A percentile compares a stretch with the other conserved stretches of the same genome.
phyloP scores from a whole-genome alignment of 306 rosid species.

The Comarum palustre region DNA sequence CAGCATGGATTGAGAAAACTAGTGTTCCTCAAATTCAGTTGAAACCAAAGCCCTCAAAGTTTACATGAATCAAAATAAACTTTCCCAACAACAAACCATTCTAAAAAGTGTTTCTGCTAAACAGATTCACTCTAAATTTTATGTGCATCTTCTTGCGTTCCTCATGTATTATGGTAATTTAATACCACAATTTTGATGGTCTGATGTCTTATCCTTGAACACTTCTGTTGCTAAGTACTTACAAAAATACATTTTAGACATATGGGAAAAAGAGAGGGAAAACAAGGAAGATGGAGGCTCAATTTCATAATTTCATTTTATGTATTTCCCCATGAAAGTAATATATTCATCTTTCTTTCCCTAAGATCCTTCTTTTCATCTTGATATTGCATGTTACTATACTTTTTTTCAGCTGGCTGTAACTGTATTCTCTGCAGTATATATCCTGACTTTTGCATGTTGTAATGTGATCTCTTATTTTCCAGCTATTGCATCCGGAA shows the following conservation, averaged over 20 bases:
- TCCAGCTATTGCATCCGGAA: slow-evolving; percentile 64
- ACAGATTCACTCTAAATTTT: background rate
- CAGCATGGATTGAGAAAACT: background rate
- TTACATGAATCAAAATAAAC: background rate
- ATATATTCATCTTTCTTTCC: background rate
- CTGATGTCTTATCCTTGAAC: background rate
- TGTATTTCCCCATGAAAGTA: background rate
- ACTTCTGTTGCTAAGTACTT: background rate
- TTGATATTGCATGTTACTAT: background rate
- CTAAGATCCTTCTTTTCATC: background rate
- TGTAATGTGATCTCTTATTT: slow-evolving; percentile 14
- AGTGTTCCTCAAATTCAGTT: background rate
- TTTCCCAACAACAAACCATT: background rate
- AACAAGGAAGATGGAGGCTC: background rate
- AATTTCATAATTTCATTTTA: background rate
- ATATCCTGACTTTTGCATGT: background rate
- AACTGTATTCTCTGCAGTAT: background rate
- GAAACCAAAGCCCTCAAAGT: background rate
- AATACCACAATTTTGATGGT: background rate
- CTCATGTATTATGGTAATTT: background rate
- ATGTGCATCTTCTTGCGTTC: background rate
- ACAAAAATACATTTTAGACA: background rate
- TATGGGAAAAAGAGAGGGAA: background rate
- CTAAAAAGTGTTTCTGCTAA: background rate
- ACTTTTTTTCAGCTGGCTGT: background rate